Evolutionary conservation across 169 alveolate genomes (phyloP).

Genomic region (Amoebophrya sp.): DNA sequence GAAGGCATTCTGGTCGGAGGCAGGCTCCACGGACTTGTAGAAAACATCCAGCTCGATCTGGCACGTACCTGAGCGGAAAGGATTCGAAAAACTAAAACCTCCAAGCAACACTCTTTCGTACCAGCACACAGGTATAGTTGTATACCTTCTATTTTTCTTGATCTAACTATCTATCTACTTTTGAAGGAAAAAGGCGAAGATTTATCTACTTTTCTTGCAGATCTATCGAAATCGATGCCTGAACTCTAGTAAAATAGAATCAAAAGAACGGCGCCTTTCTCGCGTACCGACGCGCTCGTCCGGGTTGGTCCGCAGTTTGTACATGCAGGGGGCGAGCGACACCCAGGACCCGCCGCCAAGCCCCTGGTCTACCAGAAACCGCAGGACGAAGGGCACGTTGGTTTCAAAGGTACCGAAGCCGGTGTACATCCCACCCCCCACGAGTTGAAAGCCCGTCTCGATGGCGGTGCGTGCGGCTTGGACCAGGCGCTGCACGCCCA

Average conservation of each 20-base stretch:
- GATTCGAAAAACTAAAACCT: no score
- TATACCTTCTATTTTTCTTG: no score
- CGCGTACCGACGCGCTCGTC: no score
- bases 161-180: no score
- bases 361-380: constrained; percentile 89
- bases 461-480: constrained; percentile 36
- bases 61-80: constrained; percentile 56
- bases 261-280: no score
- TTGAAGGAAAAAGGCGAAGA: no score
- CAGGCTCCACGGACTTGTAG: constrained; percentile 64
- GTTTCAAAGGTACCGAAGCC: constrained; percentile 80
- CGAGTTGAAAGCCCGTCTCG: not conserved
- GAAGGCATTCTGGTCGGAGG: constrained; percentile 79
- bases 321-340: constrained; percentile 48
- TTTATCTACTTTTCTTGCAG: no score
- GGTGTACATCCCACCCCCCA: not conserved
- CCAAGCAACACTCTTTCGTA: no score
- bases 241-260: no score
- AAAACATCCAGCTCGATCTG: constrained; percentile 82
- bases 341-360: constrained; percentile 94
- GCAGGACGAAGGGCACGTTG: constrained; percentile 88
- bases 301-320: not conserved
- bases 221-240: no score
- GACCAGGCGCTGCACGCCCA: constrained; percentile 25
- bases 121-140: no score